phyloP scores from a whole-genome alignment of 257 asterid species.

The Capsicum rhomboideum region DNA sequence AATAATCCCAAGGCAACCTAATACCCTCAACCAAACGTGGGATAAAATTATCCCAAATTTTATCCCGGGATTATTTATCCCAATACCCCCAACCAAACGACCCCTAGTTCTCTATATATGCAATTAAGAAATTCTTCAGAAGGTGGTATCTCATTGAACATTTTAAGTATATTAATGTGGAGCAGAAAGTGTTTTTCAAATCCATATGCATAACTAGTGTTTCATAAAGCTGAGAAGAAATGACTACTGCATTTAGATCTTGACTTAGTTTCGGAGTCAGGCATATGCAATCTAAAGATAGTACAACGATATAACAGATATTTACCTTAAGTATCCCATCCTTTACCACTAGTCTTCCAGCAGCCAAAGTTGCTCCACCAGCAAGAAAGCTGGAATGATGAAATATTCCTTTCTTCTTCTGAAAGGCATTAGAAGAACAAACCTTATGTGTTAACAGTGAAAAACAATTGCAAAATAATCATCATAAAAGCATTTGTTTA shows the following conservation, averaged over 20 bases:
- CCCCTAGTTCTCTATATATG: background rate
- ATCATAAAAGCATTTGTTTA: background rate
- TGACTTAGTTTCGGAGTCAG: background rate
- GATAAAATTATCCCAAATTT: no score
- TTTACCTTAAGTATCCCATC: constrained; percentile 73
- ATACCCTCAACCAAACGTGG: no score
- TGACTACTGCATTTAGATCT: background rate
- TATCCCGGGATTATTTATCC: no score
- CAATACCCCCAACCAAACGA: no score
- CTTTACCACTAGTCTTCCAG: constrained; percentile 75
- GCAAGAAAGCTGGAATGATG: constrained; percentile 99
- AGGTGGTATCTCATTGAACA: background rate
- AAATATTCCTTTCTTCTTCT: constrained; percentile 85
- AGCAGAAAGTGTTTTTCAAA: background rate
- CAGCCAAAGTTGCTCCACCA: constrained; percentile 92
- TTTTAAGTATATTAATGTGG: background rate
- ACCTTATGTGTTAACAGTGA: background rate
- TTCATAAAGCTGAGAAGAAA: background rate
- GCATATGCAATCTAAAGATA: background rate
- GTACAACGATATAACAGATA: background rate
- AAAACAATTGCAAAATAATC: constrained; percentile 3
- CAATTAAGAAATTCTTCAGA: background rate
- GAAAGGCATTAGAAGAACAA: constrained; percentile 14
- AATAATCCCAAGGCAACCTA: no score
- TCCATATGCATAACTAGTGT: background rate